phyloP scores from a whole-genome alignment of 345 rosid species.

The Anacardium occidentale region DNA sequence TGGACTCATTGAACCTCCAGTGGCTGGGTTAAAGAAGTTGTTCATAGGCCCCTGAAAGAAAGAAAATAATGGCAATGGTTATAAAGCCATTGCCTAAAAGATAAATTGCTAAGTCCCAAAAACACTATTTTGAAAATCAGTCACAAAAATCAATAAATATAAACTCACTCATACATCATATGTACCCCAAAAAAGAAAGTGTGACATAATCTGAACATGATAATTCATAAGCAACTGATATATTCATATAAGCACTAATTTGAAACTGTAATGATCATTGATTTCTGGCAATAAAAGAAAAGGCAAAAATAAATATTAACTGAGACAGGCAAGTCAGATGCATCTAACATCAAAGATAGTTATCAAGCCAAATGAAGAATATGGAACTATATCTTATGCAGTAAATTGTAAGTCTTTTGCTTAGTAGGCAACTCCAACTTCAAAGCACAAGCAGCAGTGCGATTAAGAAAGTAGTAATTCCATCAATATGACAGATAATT shows the following conservation, averaged over 20 bases:
- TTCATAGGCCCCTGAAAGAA: slow-evolving; percentile 61
- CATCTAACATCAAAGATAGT: background rate
- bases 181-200: background rate
- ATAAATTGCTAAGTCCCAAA: slow-evolving; percentile 35
- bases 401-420: background rate
- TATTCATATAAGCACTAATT: background rate
- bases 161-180: background rate
- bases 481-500: background rate
- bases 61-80: slow-evolving; percentile 32
- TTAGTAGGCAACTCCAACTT: background rate
- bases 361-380: background rate
- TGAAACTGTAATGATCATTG: background rate
- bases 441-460: background rate
- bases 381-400: background rate
- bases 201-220: background rate
- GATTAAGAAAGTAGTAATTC: background rate
- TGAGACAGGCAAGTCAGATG: background rate
- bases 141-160: background rate
- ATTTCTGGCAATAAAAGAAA: background rate
- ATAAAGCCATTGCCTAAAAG: slow-evolving; percentile 38
- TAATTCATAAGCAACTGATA: background rate
- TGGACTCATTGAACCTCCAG: slow-evolving; percentile 49
- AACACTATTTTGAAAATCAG: slow-evolving; percentile 12
- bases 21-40: slow-evolving; percentile 41
- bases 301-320: background rate